Conservation (phyloP, 2,329 filamentous ascomycete species). For the Colletotrichum melonis region DNA sequence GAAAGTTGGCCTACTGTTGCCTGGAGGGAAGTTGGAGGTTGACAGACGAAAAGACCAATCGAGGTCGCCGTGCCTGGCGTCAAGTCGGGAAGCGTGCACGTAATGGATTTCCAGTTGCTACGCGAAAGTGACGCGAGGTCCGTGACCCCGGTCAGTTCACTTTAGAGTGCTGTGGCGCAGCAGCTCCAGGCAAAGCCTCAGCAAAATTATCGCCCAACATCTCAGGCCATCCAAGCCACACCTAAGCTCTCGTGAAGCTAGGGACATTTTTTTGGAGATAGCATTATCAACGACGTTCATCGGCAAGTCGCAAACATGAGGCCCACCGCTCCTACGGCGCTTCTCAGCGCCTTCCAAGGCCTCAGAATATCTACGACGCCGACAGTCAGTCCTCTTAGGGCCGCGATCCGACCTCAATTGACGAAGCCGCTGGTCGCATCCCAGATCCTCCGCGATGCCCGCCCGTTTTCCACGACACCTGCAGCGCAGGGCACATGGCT, state of each 20-base stretch:
- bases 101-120: conserved; percentile 37
- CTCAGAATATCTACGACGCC: conserved; percentile 58
- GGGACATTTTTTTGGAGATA: conserved; percentile 48
- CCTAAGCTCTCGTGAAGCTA: conserved; percentile 9
- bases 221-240: conserved; percentile 40
- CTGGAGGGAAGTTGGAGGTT: conserved; percentile 8
- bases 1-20: conserved; percentile 18
- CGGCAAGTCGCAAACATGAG: conserved; percentile 56
- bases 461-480: conserved; percentile 80
- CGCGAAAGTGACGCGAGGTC: conserved; percentile 60
- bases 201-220: conserved; percentile 23
- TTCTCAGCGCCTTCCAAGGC: conserved; percentile 63
- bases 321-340: conserved; percentile 54
- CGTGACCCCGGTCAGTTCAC: conserved; percentile 45
- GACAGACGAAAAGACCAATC: neutral
- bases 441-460: conserved; percentile 58
- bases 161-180: conserved; percentile 35
- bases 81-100: conserved; percentile 14
- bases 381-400: conserved; percentile 51
- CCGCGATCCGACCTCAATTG: conserved; percentile 44
- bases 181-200: conserved; percentile 32
- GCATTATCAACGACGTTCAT: conserved; percentile 38
- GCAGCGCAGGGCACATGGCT: conserved; percentile 78
- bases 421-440: conserved; percentile 43
- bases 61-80: conserved; percentile 22